Evolutionary conservation across 2,329 filamentous ascomycete species (phyloP), one percentile per base, ranked within the genome.

Genomic region (Periconia macrospinosa): DNA sequence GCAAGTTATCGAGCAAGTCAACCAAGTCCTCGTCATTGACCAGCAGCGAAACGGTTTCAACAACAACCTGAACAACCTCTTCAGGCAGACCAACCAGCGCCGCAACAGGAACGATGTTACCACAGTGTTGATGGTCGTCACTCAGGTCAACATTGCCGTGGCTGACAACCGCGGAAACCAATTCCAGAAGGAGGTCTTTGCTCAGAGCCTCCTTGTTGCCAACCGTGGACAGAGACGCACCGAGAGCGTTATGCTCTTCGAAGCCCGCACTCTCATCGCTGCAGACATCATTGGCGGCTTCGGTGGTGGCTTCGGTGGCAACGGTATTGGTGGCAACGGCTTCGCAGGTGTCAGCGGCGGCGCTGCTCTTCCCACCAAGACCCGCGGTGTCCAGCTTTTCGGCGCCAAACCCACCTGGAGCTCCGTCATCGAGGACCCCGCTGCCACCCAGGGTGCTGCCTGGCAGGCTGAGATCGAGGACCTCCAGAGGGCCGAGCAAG

Each of bases 191-290:
- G 45, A 62, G 14, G 49, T 72, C 50, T 72, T 71, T 49, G 69
- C 67, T 9, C 66, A 70, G 53, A 57, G 49, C 44, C 58, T 49
- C 10, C 19, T 69, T 7, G 61, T 71, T 8, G 69, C 69, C 30
- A 72, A 72, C 60, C 60, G 63, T 11, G 69, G 69, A 6, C 45
- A 44, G 5, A 19, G 35, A 23, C n/a, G 46, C 5, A 67, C 65
- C 14, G 49, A 70, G 44, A 66, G 65, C 30, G 56, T 72, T 49
- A 67, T 68, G 67, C 60, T 72, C 55, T 65, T 69, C 57, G 62
- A 66, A 45, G 47, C 52, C 42, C 50, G 59, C 27, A 63, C 57
- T 20, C 59, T 72, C 40, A 52, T 68, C 44, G 67, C 67, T 19
- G 54, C 59, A 11, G 56, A 71, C 48, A 59, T 70, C 52, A 61